A percentile compares a stretch with the other conserved stretches of the same genome.
Conservation (phyloP, 768 basidiomycete species). For the Pulveroboletus sp. region DNA sequence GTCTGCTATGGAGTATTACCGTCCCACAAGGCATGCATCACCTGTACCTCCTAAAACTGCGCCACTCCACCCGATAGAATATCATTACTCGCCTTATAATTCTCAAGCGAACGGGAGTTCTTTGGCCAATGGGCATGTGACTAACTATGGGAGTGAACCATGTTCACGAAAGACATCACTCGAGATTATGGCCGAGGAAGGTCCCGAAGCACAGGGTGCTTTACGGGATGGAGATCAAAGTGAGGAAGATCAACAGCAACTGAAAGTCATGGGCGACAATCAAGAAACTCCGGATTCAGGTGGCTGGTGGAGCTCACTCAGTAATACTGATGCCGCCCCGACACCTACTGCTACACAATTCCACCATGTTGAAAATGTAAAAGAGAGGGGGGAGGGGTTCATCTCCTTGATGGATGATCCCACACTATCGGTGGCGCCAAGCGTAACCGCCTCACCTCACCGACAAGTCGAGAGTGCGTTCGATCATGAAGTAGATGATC, state of each 20-base stretch:
- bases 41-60: constrained; percentile 53
- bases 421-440: constrained; percentile 38
- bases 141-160: constrained; percentile 32
- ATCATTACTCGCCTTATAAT: constrained; percentile 28
- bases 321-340: constrained; percentile 34
- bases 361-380: constrained; percentile 45
- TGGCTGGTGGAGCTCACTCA: constrained; percentile 61
- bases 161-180: constrained; percentile 26
- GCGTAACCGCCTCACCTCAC: constrained; percentile 4
- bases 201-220: constrained; percentile 6
- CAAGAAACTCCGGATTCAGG: constrained; percentile 36
- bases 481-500: constrained; percentile 73
- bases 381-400: constrained; percentile 53
- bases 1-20: constrained; percentile 72
- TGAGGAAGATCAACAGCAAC: constrained; percentile 3
- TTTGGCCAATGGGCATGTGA: constrained; percentile 36
- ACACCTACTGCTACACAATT: constrained; percentile 75
- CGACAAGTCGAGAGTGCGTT: constrained; percentile 9
- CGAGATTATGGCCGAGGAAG: constrained; percentile 29
- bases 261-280: constrained; percentile 27
- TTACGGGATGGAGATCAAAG: constrained; percentile 1
- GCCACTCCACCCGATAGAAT: constrained; percentile 41
- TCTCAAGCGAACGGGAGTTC: constrained; percentile 21
- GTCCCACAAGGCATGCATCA: constrained; percentile 45
- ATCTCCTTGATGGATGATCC: constrained; percentile 77